Evolutionary conservation across 257 asterid genomes (phyloP).

Genomic region (Solanum ossicruentum): DNA sequence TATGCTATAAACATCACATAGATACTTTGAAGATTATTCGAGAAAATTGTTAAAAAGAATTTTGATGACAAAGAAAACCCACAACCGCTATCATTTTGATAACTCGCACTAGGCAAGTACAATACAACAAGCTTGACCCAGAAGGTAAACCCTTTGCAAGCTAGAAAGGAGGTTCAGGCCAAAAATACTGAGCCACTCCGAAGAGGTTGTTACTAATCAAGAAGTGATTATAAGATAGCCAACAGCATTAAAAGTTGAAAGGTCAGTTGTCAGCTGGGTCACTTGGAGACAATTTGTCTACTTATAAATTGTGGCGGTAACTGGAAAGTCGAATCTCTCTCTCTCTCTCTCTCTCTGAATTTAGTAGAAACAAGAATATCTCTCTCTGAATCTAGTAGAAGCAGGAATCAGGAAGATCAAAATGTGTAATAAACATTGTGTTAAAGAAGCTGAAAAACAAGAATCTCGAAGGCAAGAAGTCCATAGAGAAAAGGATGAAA

Average conservation of each 20-base stretch:
- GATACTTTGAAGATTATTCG: background rate
- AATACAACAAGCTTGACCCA: no score
- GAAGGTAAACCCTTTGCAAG: no score
- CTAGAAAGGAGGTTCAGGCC: no score
- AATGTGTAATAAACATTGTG: background rate
- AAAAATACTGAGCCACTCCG: no score
- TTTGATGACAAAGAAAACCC: no score
- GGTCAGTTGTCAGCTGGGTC: background rate
- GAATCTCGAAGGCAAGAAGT: background rate
- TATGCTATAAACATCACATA: background rate
- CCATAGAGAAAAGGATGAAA: background rate
- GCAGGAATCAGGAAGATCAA: background rate
- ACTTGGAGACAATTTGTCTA: background rate
- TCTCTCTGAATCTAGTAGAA: background rate
- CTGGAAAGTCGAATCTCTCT: background rate
- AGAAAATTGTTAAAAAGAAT: background rate
- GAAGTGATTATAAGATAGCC: background rate
- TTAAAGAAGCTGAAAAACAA: background rate
- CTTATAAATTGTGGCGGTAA: background rate
- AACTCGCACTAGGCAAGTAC: no score
- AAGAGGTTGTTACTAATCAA: background rate
- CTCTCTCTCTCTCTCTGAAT: background rate
- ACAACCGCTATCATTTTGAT: no score
- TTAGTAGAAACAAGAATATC: background rate
- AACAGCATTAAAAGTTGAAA: background rate